Evolutionary conservation across 2,329 filamentous ascomycete genomes (phyloP).

Genomic region (Colletotrichum aenigma): DNA sequence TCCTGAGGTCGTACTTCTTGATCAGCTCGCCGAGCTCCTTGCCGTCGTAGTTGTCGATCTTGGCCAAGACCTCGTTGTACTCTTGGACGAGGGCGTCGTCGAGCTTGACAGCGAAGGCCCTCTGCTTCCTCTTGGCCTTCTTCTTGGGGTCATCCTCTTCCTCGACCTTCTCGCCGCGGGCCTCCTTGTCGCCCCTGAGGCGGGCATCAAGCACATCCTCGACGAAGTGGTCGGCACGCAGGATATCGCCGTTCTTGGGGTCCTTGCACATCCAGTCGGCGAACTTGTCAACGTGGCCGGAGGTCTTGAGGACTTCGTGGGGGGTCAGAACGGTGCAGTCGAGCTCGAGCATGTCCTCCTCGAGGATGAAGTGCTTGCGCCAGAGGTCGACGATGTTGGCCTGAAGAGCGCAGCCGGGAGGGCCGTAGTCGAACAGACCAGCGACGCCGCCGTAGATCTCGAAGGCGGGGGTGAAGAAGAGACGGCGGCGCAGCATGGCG

Average conservation of each 20-base stretch:
- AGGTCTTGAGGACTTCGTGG: conserved; percentile 91
- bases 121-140: conserved; percentile 87
- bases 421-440: conserved; percentile 93
- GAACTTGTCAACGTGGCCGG: conserved; percentile 96
- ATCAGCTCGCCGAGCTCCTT: conserved; percentile 87
- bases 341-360: conserved; percentile 95
- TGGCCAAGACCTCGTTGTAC: conserved; percentile 89
- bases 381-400: conserved; percentile 87
- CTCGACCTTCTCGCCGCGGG: conserved; percentile 81
- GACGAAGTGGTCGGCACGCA: conserved; percentile 94
- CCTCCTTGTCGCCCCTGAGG: conserved; percentile 89
- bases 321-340: conserved; percentile 95
- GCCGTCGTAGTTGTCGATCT: conserved; percentile 94
- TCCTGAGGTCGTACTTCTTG: conserved; percentile 88
- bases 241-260: conserved; percentile 94
- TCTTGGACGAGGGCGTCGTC: conserved; percentile 86
- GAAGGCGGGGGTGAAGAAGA: conserved; percentile 95
- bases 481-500: conserved; percentile 81
- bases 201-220: conserved; percentile 90
- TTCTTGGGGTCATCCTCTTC: conserved; percentile 74
- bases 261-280: conserved; percentile 99
- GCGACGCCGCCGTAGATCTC: conserved; percentile 92
- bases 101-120: conserved; percentile 79
- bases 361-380: conserved; percentile 91
- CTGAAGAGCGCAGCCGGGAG: conserved; percentile 84